Base-by-base conservation (phyloP, 2,329 filamentous ascomycete species). In the Stachybotrys chlorohalonatus region DNA sequence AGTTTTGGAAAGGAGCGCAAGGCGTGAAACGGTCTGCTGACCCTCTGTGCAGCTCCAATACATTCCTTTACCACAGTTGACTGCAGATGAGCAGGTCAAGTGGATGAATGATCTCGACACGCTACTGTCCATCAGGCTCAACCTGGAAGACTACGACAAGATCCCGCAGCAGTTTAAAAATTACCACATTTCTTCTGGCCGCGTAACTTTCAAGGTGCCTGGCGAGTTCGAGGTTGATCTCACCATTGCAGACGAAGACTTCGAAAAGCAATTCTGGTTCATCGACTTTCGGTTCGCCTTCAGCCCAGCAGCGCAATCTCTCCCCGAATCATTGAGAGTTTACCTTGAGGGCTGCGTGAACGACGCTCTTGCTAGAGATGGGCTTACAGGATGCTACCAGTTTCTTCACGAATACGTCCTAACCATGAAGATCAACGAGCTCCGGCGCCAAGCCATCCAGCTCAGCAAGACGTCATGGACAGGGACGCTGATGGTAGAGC, bases 141-240 rank as follows among this genome's bases (percentile, higher is more conserved):
- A 89, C 55, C 75, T 96, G 13, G 82, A 95, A 56, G 92, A 97
- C 61, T 83, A 85, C 58, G 82, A 96, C 49, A 83, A 78, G 56
- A 81, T 85, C 52, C 94, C 94, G 1, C 71, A 75, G n/a, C 80
- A 87, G 53, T 89, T 97, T 67, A 81, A 80, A 62, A 79, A 88
- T 57, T 97, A 91, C 72, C 80, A 78, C 6, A 88, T 99, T 57
- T 80, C 81, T 53, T 88, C 90, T 52, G 94, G 95, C n/a, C 84
- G 93, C 51, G 93, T 89, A 7, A 97, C 91, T 0, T 99, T 99
- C 68, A 81, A 76, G 50, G 88, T 97, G 1, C 75, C 82, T 3
- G 82, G 83, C 53, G 93, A 97, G 68, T 96, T 96, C 63, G 93
- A 97, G 68, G 83, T 97, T 17, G 94, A 97, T 66, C 80, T 99